Evolutionary conservation across 768 basidiomycete species (phyloP).

Genomic region (Tylopilus vinaceipallidus): DNA sequence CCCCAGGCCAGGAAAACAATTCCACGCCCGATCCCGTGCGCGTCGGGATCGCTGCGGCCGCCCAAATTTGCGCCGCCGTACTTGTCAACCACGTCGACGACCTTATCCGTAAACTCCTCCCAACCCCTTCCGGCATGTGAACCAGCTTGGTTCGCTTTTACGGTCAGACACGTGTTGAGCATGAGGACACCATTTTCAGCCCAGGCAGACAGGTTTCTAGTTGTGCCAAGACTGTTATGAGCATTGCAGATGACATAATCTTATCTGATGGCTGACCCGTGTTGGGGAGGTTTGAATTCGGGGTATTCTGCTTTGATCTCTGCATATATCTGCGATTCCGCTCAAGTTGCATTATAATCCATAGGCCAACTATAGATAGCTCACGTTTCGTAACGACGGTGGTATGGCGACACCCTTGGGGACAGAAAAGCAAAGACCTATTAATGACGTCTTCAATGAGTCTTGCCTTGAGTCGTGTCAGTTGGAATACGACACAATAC

Average conservation of each 20-base stretch:
- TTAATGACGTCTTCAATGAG: conserved; percentile 2
- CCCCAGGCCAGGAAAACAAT: conserved; percentile 93
- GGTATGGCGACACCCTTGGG: conserved; percentile 70
- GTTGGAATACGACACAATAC: conserved; percentile 33
- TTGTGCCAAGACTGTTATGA: conserved; percentile 4
- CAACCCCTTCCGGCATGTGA: conserved; percentile 88
- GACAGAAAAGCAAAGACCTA: conserved; percentile 91
- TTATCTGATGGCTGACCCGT: conserved; percentile 61
- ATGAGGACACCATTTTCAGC: conserved; percentile 85
- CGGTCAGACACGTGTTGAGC: conserved; percentile 91
- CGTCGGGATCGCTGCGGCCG: conserved; percentile 32
- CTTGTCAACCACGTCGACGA: conserved; percentile 73
- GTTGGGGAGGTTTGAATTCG: conserved; percentile 71
- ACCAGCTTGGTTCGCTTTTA: conserved; percentile 68
- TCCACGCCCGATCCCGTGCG: conserved; percentile 62
- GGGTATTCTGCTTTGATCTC: conserved; percentile 85
- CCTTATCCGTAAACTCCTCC: conserved; percentile 86
- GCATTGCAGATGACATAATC: conserved; percentile 5
- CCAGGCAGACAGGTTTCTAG: conserved; percentile 78
- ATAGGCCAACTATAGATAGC: conserved; percentile 22
- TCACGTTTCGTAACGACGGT: conserved; percentile 80
- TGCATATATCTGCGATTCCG: conserved; percentile 66
- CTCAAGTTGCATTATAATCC: conserved; percentile 10
- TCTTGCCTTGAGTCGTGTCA: conserved; percentile 7
- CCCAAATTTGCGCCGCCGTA: conserved; percentile 73